phyloP scores from a whole-genome alignment of 2,329 filamentous ascomycete species.

The Albifimbria verrucaria region DNA sequence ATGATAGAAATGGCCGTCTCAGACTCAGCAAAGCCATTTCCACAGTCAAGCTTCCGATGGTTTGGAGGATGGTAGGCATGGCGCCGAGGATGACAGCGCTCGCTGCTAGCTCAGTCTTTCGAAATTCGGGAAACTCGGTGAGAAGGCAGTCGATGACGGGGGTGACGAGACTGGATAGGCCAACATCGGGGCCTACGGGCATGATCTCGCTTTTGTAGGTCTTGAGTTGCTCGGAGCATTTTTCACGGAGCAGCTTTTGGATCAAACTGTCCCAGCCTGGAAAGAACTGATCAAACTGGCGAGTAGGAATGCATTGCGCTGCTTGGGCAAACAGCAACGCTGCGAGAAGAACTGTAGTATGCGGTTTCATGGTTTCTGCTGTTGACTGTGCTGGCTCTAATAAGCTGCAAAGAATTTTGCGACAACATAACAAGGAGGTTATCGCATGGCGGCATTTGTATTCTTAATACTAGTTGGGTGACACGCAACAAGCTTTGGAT shows the following conservation, averaged over 20 bases:
- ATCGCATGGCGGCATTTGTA: too few relatives aligned
- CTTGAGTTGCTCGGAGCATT: neutral
- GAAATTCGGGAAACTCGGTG: neutral
- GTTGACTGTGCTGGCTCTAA: too few relatives aligned
- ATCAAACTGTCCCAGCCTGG: neutral
- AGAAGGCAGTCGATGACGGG: neutral
- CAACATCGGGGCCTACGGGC: neutral
- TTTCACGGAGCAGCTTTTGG: neutral
- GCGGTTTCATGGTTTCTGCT: neutral
- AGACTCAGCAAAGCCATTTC: neutral
- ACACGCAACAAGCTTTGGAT: too few relatives aligned
- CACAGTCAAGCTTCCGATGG: neutral
- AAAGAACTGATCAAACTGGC: neutral
- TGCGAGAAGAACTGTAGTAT: conserved; percentile 18
- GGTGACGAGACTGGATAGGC: neutral
- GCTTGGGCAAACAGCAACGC: neutral
- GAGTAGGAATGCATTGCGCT: neutral
- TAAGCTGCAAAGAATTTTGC: too few relatives aligned
- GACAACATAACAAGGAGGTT: too few relatives aligned
- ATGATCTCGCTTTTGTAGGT: neutral
- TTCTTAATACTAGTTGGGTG: too few relatives aligned
- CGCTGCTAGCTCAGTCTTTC: neutral
- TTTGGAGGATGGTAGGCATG: neutral
- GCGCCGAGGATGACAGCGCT: neutral
- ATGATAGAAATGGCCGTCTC: neutral